phyloP scores from a whole-genome alignment of 1,284 basidiomycete genomes.

The Bondarzewia mesenterica region DNA sequence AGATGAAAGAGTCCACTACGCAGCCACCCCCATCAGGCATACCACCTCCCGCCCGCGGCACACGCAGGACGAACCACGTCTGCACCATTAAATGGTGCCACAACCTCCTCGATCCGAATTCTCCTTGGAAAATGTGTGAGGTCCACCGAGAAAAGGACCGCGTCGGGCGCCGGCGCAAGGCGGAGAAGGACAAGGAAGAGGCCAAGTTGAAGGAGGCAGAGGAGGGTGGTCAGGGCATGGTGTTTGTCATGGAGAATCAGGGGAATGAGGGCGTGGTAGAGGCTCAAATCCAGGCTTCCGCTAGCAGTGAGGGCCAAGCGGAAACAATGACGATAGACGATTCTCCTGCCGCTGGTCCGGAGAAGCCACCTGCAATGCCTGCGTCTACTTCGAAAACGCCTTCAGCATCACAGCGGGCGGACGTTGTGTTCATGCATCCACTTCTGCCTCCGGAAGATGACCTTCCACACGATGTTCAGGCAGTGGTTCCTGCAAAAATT shows the following conservation, averaged over 20 bases:
- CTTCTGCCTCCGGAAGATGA: conserved; percentile 1
- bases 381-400: not conserved
- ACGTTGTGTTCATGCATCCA: conserved; percentile 2
- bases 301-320: not conserved
- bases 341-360: no score
- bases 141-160: conserved; percentile 30
- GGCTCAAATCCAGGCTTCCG: not conserved
- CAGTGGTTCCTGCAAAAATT: not conserved
- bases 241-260: not conserved
- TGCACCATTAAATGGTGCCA: conserved; percentile 35
- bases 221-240: not conserved
- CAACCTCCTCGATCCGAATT: conserved; percentile 33
- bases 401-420: not conserved
- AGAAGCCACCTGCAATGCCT: not conserved
- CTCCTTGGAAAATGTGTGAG: conserved; percentile 40
- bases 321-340: not conserved
- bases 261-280: not conserved
- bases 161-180: conserved; percentile 22
- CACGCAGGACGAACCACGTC: conserved; percentile 14
- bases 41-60: not conserved
- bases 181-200: conserved; percentile 19
- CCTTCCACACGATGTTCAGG: not conserved
- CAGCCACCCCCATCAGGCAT: not conserved
- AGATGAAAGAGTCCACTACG: not conserved
- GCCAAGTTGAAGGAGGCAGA: conserved; percentile 4